Evolutionary conservation across 78 protist genomes (phyloP), one percentile per base, ranked within the genome.

Genomic region (Tieghemostelium lacteum): DNA sequence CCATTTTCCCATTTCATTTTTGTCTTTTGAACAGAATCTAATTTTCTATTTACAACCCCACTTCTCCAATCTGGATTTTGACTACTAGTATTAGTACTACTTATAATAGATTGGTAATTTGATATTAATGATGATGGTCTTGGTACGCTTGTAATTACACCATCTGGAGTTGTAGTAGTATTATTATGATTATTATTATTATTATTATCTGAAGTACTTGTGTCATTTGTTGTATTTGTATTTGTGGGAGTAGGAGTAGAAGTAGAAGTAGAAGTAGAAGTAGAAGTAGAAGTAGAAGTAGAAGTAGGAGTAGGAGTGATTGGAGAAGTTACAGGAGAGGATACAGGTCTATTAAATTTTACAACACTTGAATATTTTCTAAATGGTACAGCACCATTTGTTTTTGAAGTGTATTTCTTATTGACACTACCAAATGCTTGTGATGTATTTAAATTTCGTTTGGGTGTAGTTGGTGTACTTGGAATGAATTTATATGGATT

Each of bases 51-150:
- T 19, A 50, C 63, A 8, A 71, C 64, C 1, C 77, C 77, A 71
- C 64, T 36, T 71, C 29, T 71, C 77, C 77, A 71, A 33, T n/a
- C 29, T 20, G 54, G 7, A 36, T n/a, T 16, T 37, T 16, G 5
- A 42, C 34, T 28, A 19, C 20, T 24, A 28, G 52, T 33, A 42
- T 34, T 26, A 10, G 5, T 29, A 4, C 5, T 61, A 29, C 5
- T 71, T 17, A 20, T 45, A 52, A 71, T 26, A 20, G 58, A 36
- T 50, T 71, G 45, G 50, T 50, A 71, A 8, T 71, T 71, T 16
- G 77, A 71, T 50, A 71, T 71, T 52, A 71, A 31, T 1, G 77
- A 31, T 71, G 77, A 45, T 17, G 77, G 22, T 4, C 64, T 50
- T 33, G 12, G 28, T 33, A 37, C 50, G 19, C 50, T 45, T 17